A percentile compares a stretch with the other conserved stretches of the same genome.
phyloP scores from a whole-genome alignment of 495 filamentous ascomycete genomes.

The Lophium mytilinum region DNA sequence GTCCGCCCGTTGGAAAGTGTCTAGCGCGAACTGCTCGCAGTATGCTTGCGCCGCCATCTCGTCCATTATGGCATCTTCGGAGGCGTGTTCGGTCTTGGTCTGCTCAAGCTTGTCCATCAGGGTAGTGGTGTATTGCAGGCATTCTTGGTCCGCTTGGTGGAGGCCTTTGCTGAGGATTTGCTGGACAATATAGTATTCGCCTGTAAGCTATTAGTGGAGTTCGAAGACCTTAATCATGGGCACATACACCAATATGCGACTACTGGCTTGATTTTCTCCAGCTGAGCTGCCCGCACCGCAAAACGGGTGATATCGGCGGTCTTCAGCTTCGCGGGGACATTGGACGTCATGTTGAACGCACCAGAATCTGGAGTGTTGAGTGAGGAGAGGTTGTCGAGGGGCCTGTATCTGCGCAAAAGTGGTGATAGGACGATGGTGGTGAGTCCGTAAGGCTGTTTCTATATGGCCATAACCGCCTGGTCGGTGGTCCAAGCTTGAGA shows the following conservation, averaged over 20 bases:
- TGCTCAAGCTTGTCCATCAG: slow-evolving; percentile 92
- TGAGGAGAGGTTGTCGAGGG: too few relatives aligned
- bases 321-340: slow-evolving; percentile 66
- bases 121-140: slow-evolving; percentile 64
- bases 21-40: slow-evolving; percentile 84
- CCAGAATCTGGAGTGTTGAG: too few relatives aligned
- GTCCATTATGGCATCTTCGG: slow-evolving; percentile 70
- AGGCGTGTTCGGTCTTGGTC: slow-evolving; percentile 55
- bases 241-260: slow-evolving; percentile 89
- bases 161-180: slow-evolving; percentile 75
- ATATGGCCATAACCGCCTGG: too few relatives aligned
- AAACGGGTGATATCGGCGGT: slow-evolving; percentile 67
- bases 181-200: slow-evolving; percentile 88
- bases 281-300: slow-evolving; percentile 70
- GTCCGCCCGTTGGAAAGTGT: slow-evolving; percentile 79
- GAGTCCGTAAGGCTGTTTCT: too few relatives aligned
- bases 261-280: slow-evolving; percentile 76
- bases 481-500: neutral
- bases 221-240: neutral
- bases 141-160: slow-evolving; percentile 67
- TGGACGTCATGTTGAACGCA: slow-evolving; percentile 54
- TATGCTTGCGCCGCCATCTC: slow-evolving; percentile 81
- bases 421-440: too few relatives aligned
- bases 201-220: slow-evolving; percentile 39
- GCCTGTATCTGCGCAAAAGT: too few relatives aligned